Evolutionary conservation across 106 monocot genomes (phyloP).

Genomic region (Hemerocallis citrina): DNA sequence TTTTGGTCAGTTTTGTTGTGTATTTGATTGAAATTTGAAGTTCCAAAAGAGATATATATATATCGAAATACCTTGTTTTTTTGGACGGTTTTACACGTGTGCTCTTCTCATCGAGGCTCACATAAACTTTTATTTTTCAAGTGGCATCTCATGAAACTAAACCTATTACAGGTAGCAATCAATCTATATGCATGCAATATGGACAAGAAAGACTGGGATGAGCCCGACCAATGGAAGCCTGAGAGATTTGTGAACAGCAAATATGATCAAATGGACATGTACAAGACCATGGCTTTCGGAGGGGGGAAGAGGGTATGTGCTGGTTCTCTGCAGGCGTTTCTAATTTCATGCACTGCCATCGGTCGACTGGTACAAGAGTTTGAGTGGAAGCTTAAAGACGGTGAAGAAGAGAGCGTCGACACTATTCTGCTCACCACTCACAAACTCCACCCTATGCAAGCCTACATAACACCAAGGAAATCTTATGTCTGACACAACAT

Average conservation of each 20-base stretch:
- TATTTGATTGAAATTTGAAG: too few relatives aligned
- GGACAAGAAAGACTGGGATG: conserved; percentile 64
- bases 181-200: conserved; percentile 88
- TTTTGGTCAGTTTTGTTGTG: too few relatives aligned
- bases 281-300: conserved; percentile 93
- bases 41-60: too few relatives aligned
- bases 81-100: too few relatives aligned
- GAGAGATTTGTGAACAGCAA: conserved; percentile 53
- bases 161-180: conserved; percentile 48
- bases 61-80: too few relatives aligned
- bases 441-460: conserved; percentile 61
- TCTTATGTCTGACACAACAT: too few relatives aligned
- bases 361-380: conserved; percentile 73
- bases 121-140: too few relatives aligned
- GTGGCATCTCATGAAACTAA: background rate
- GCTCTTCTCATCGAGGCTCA: too few relatives aligned
- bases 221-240: conserved; percentile 69
- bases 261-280: conserved; percentile 39
- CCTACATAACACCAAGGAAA: conserved; percentile 43
- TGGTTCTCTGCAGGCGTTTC: conserved; percentile 67
- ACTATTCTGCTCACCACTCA: conserved; percentile 73
- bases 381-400: conserved; percentile 71
- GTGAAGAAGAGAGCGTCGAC: conserved; percentile 55
- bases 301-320: conserved; percentile 83
- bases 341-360: conserved; percentile 58